Evolutionary conservation across 2,329 filamentous ascomycete species (phyloP), one percentile per base, ranked within the genome.

Genomic region (Trichoderma aggressivum): DNA sequence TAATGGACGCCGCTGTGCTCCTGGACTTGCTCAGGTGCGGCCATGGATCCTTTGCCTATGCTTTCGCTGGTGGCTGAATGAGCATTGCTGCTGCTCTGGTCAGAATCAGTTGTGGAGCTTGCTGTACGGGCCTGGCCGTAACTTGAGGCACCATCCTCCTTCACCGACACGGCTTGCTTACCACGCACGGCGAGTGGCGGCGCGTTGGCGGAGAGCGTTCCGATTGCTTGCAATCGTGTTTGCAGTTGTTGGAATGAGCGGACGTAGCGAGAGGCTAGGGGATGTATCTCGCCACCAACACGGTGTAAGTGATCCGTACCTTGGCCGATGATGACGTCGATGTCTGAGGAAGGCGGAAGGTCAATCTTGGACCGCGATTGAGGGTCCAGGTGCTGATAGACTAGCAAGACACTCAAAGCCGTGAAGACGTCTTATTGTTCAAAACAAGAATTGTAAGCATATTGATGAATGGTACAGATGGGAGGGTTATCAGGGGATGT

Each of bases 211-310:
- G 65, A 59, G 39, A 68, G 55, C 28, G 55, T 68, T 5, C 65
- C 65, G 3, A 68, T 68, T 7, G 55, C 65, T 34, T 68, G 65
- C 28, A 68, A 11, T 1, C 65, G 55, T 30, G 55, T 10, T 47
- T 68, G 65, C n/a, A 68, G 36, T 24, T 68, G 65, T n/a, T 68
- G 65, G 1, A 68, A 68, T 18, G 65, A 60, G 28, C 65, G 65
- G 16, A 68, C 65, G 28, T 68, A 68, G 28, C 65, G 65, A 21
- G 65, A 60, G 8, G 65, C 65, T 6, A 68, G 55, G 11, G 65
- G 65, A 18, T 68, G 65, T 10, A 68, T 59, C n/a, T 68, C 65
- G 26, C 65, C 65, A 24, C 65, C 65, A 34, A 68, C 65, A 26
- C 55, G 65, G 1, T 68, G 14, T 8, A 68, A 21, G 12, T 68